A percentile compares a stretch with the other conserved stretches of the same genome.
Evolutionary conservation across 164 flowering plant species (phyloP).

Genomic region (Litsea cubeba): DNA sequence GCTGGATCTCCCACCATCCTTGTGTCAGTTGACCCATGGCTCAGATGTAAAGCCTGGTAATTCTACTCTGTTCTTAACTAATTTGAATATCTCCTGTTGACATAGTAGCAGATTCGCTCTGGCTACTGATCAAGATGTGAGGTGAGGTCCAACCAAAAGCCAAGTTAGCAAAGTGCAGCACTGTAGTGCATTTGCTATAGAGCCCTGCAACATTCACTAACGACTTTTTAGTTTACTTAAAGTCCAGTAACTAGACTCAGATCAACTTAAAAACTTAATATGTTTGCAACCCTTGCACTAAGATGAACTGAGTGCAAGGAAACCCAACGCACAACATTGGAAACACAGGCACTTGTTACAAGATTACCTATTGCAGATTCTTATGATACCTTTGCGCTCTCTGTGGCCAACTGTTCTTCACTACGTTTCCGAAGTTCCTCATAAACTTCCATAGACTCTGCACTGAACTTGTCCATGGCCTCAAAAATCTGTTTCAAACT

Average conservation of each 20-base stretch:
- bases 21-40: no score
- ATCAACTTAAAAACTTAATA: neutral
- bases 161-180: neutral
- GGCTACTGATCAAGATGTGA: neutral
- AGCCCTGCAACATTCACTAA: neutral
- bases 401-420: conserved; percentile 40
- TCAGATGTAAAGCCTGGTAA: no score
- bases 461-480: conserved; percentile 74
- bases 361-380: neutral
- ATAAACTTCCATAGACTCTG: conserved; percentile 53
- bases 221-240: neutral
- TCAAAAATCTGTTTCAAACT: conserved; percentile 65
- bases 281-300: neutral
- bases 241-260: neutral
- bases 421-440: conserved; percentile 59
- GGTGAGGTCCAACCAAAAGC: neutral
- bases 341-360: neutral
- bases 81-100: no score
- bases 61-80: no score
- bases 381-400: conserved; percentile 20
- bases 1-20: no score
- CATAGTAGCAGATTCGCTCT: neutral
- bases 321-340: neutral
- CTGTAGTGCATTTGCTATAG: neutral
- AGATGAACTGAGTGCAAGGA: neutral